phyloP scores from a whole-genome alignment of 306 rosid genomes.

The Casuarina cunninghamiana region DNA sequence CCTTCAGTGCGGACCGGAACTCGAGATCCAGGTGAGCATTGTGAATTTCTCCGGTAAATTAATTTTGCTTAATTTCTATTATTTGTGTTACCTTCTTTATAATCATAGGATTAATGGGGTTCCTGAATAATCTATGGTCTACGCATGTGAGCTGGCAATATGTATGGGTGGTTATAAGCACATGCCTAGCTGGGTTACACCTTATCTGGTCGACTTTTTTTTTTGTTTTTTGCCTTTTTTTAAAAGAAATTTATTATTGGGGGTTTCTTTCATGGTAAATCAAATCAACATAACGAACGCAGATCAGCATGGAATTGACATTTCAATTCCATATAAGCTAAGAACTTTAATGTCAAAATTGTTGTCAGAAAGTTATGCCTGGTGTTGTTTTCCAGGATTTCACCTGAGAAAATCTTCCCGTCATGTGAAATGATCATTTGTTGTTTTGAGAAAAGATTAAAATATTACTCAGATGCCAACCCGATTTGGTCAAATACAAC shows the following conservation, averaged over 20 bases:
- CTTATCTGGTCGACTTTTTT: conserved; percentile 21
- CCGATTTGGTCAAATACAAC: conserved; percentile 47
- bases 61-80: too few relatives aligned
- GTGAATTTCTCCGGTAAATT: not conserved
- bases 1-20: conserved; percentile 88
- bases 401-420: not conserved
- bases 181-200: conserved; percentile 39
- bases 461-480: conserved; percentile 10
- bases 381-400: not conserved
- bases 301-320: conserved; percentile 1
- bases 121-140: conserved; percentile 33
- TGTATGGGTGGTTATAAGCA: conserved; percentile 32
- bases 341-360: too few relatives aligned
- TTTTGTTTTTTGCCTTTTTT: conserved; percentile 1
- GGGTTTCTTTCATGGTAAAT: too few relatives aligned
- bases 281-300: too few relatives aligned
- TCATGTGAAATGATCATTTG: not conserved
- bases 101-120: not conserved
- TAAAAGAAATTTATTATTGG: too few relatives aligned
- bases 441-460: not conserved
- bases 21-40: conserved; percentile 64
- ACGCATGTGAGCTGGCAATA: conserved; percentile 41
- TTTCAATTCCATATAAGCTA: conserved; percentile 8
- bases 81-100: not conserved
- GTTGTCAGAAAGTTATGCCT: too few relatives aligned